A percentile compares a stretch with the other conserved stretches of the same genome.
Evolutionary conservation across 495 filamentous ascomycete species (phyloP).

Genomic region (Staphylotrichum tortipilum): DNA sequence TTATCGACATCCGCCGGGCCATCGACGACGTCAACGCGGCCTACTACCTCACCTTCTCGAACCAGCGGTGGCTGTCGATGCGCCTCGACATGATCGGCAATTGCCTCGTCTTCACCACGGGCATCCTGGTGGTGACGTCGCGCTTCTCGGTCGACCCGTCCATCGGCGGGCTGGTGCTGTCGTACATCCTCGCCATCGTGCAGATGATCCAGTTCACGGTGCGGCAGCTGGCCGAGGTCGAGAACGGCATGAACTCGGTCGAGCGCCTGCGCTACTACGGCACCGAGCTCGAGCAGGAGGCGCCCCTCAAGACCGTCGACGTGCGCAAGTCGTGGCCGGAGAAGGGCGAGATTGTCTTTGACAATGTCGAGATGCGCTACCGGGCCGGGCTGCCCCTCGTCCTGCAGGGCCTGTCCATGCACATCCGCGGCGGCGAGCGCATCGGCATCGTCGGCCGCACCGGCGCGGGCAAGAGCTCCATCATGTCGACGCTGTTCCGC

Average conservation of each 20-base stretch:
- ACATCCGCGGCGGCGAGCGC: slow-evolving; percentile 73
- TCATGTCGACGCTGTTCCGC: slow-evolving; percentile 90
- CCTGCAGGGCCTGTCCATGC: slow-evolving; percentile 67
- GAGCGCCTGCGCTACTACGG: slow-evolving; percentile 93
- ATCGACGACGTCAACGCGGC: slow-evolving; percentile 90
- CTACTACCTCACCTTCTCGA: slow-evolving; percentile 88
- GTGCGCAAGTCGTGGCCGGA: slow-evolving; percentile 72
- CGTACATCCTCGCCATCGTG: slow-evolving; percentile 88
- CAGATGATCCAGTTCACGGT: slow-evolving; percentile 95
- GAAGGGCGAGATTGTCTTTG: slow-evolving; percentile 74
- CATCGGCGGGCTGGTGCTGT: slow-evolving; percentile 78
- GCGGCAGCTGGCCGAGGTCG: slow-evolving; percentile 87
- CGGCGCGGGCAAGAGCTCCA: slow-evolving; percentile 87
- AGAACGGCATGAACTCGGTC: slow-evolving; percentile 95
- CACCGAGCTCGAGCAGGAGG: slow-evolving; percentile 77
- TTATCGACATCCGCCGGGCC: slow-evolving; percentile 52
- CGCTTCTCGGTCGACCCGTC: slow-evolving; percentile 81
- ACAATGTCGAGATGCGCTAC: slow-evolving; percentile 87
- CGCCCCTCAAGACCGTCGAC: slow-evolving; percentile 62
- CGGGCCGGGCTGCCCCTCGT: slow-evolving; percentile 74
- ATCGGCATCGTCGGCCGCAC: slow-evolving; percentile 93
- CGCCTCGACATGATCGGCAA: slow-evolving; percentile 80
- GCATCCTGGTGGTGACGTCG: slow-evolving; percentile 86
- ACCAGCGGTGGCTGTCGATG: slow-evolving; percentile 84
- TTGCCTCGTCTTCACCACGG: slow-evolving; percentile 71